These are phyloP conservation scores for Erigeron canadensis DNA, from an alignment of 129 eudicot genomes.

Conservation along the genomic window DNA sequence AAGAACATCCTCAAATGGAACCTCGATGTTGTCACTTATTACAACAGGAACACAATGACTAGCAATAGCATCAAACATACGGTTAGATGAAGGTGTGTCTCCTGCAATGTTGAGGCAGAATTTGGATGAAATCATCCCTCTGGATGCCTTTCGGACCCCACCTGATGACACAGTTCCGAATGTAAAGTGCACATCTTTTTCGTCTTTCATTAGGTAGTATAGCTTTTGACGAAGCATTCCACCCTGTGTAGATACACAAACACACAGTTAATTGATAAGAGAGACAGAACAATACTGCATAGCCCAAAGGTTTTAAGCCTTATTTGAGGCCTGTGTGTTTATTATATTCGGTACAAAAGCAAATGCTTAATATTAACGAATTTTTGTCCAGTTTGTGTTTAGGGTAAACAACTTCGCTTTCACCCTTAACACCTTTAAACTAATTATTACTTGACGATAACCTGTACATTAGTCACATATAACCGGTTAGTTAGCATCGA, in stretches of 20 bases:
- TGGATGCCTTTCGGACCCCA: slow-evolving; percentile 53
- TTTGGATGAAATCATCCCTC: slow-evolving; percentile 65
- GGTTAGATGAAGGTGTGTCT: slow-evolving; percentile 82
- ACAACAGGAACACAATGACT: slow-evolving; percentile 78
- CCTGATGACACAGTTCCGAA: slow-evolving; percentile 40
- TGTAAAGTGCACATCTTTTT: slow-evolving; percentile 68
- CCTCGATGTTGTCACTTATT: slow-evolving; percentile 72
- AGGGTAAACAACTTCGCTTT: background rate
- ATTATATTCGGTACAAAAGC: no score
- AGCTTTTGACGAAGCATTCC: slow-evolving; percentile 71
- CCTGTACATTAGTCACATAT: background rate
- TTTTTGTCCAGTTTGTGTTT: background rate
- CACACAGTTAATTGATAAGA: background rate
- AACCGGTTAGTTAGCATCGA: background rate
- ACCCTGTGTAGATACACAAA: slow-evolving; percentile 39
- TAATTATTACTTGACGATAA: no score
- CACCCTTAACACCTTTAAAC: background rate
- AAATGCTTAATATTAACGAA: background rate
- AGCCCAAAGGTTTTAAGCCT: no score
- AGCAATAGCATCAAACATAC: slow-evolving; percentile 72
- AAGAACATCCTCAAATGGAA: slow-evolving; percentile 68
- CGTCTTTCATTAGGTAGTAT: slow-evolving; percentile 66
- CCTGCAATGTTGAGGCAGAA: slow-evolving; percentile 86
- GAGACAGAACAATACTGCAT: background rate
- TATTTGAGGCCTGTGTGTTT: no score